Evolutionary conservation across 768 basidiomycete genomes (phyloP).

Genomic region (Russula lepida): DNA sequence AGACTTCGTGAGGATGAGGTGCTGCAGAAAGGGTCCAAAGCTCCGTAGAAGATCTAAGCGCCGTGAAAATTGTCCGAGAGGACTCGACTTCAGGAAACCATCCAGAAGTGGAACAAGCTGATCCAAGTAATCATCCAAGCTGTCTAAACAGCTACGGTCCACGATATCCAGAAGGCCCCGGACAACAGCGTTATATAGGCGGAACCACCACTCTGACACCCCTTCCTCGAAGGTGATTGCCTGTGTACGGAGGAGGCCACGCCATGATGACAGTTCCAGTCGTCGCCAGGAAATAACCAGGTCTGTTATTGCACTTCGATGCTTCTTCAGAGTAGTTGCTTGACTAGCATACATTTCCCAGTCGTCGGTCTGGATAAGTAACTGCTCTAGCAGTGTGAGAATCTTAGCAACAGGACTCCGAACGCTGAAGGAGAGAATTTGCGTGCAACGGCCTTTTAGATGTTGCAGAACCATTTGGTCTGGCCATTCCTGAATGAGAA

Average conservation of each 20-base stretch:
- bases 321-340: conserved; percentile 66
- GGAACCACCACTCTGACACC: conserved; percentile 82
- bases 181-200: conserved; percentile 70
- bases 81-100: conserved; percentile 61
- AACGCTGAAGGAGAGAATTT: conserved; percentile 51
- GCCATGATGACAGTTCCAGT: conserved; percentile 85
- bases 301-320: conserved; percentile 56
- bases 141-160: conserved; percentile 31
- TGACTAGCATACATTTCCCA: conserved; percentile 96
- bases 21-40: conserved; percentile 48
- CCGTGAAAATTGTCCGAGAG: conserved; percentile 75
- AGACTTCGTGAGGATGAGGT: conserved; percentile 31
- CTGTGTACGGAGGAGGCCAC: conserved; percentile 67
- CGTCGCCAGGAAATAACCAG: conserved; percentile 88
- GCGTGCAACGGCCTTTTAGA: conserved; percentile 60
- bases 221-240: conserved; percentile 35
- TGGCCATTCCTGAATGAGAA: conserved; percentile 76
- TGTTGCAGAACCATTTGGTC: conserved; percentile 97
- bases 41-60: conserved; percentile 61
- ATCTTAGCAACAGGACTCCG: conserved; percentile 73
- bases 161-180: conserved; percentile 49
- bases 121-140: conserved; percentile 46
- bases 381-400: conserved; percentile 73
- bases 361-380: conserved; percentile 81
- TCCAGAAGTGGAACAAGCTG: conserved; percentile 71